These are phyloP conservation scores for Taphrina flavorubra DNA, from an alignment of 1,139 yeast genomes.

Conservation along the genomic window DNA sequence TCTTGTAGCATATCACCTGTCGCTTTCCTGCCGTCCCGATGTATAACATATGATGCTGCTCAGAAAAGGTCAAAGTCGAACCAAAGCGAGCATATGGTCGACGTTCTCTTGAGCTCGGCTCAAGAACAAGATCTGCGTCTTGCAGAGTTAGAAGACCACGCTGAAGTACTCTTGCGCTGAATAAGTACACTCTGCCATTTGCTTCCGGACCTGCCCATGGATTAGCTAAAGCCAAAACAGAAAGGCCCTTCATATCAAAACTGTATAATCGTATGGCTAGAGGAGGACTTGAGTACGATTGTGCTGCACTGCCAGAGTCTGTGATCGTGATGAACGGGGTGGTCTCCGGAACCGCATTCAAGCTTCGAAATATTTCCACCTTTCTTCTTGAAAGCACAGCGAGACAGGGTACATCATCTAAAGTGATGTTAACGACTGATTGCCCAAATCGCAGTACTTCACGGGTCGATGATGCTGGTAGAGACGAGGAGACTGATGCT, in stretches of 20 bases:
- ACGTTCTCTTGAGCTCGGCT: background rate
- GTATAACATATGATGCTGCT: conserved; percentile 10
- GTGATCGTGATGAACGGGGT: conserved; percentile 13
- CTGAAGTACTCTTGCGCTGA: background rate
- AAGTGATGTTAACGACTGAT: conserved; percentile 13
- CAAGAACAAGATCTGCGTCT: conserved; percentile 13
- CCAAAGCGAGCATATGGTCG: conserved; percentile 3
- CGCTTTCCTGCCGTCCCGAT: conserved; percentile 20
- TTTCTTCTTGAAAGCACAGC: conserved; percentile 21
- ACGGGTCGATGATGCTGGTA: background rate
- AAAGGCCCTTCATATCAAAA: background rate
- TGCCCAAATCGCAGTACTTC: conserved; percentile 11
- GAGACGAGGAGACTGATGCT: background rate
- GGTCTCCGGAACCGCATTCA: conserved; percentile 12
- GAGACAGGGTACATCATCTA: conserved; percentile 5
- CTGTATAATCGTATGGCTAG: conserved; percentile 1
- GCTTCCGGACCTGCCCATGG: conserved; percentile 22
- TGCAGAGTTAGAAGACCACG: background rate
- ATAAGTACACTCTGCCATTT: conserved; percentile 20
- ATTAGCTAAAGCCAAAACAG: conserved; percentile 14
- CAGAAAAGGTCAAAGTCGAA: background rate
- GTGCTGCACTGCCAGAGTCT: background rate
- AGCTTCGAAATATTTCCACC: conserved; percentile 20
- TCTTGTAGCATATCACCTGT: conserved; percentile 6
- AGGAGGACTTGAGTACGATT: conserved; percentile 5